Evolutionary conservation across 2,329 filamentous ascomycete genomes (phyloP).

Genomic region (Pseudogymnoascus sp.): DNA sequence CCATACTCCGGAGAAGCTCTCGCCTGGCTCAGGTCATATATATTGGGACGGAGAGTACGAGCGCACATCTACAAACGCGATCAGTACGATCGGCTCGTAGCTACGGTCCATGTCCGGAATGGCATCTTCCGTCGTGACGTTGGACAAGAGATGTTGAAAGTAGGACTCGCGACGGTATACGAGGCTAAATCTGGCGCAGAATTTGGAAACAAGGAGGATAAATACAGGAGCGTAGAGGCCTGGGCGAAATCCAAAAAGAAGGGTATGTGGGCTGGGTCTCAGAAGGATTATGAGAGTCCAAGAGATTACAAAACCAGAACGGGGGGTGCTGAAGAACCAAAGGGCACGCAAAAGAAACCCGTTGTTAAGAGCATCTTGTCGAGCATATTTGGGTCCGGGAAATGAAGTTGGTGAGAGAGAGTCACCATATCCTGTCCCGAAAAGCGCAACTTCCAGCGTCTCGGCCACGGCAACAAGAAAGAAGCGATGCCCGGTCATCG

Average conservation of each 20-base stretch:
- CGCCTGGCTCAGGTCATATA: constrained; percentile 66
- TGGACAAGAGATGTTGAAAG: constrained; percentile 79
- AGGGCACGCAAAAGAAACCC: constrained; percentile 28
- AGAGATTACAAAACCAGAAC: constrained; percentile 70
- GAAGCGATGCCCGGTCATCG: background rate
- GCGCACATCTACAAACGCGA: constrained; percentile 78
- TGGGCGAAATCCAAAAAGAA: constrained; percentile 55
- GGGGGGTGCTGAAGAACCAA: constrained; percentile 25
- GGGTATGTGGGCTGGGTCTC: constrained; percentile 68
- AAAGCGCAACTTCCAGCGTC: background rate
- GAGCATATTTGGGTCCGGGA: constrained; percentile 3
- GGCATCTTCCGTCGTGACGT: constrained; percentile 66
- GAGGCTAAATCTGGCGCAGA: constrained; percentile 86
- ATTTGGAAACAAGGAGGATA: constrained; percentile 63
- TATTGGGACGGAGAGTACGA: constrained; percentile 66
- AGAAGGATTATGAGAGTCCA: constrained; percentile 66
- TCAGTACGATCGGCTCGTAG: constrained; percentile 87
- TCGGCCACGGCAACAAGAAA: background rate
- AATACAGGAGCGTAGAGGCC: constrained; percentile 59
- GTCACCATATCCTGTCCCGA: background rate
- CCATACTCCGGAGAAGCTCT: constrained; percentile 76
- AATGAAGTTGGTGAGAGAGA: background rate
- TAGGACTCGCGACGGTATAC: constrained; percentile 81
- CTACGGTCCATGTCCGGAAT: constrained; percentile 68
- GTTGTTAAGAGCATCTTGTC: constrained; percentile 15